Evolutionary conservation across 768 basidiomycete genomes (phyloP).

Genomic region (Pisolithus sp.): DNA sequence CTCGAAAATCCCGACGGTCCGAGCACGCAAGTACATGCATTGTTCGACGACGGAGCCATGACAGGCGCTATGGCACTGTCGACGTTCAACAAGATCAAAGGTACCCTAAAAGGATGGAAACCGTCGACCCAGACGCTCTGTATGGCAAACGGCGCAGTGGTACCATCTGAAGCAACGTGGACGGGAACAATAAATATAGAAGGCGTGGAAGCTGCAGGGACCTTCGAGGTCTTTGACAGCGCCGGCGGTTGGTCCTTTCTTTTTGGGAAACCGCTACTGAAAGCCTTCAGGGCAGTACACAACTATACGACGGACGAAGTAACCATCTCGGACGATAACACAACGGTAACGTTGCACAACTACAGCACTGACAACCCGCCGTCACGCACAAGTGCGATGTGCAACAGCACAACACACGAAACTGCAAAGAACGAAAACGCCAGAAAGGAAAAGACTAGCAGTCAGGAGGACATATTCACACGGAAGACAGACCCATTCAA

Average conservation of each 20-base stretch:
- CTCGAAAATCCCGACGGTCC: not conserved
- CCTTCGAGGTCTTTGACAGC: conserved; percentile 11
- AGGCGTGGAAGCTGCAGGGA: not conserved
- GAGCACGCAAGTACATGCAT: not conserved
- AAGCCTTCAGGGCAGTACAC: conserved; percentile 16
- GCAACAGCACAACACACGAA: not conserved
- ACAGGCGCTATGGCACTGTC: not conserved
- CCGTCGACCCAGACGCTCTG: conserved; percentile 3
- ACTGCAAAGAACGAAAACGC: too few species aligned
- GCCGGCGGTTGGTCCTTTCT: conserved; percentile 22
- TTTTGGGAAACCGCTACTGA: conserved; percentile 24
- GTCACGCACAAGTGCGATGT: not conserved
- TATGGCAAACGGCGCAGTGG: conserved; percentile 27
- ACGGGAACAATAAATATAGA: not conserved
- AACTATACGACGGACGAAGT: conserved; percentile 16
- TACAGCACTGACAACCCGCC: not conserved
- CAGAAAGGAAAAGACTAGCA: too few species aligned
- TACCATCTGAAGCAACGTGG: conserved; percentile 6
- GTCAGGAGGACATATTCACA: conserved; percentile 38
- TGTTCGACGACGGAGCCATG: not conserved
- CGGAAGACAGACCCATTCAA: too few species aligned
- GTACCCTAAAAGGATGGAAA: not conserved
- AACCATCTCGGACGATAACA: not conserved
- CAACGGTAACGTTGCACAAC: not conserved
- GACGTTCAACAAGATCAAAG: not conserved